phyloP scores from a whole-genome alignment of 805 yeast species.

The Myxozyma neotropica region DNA sequence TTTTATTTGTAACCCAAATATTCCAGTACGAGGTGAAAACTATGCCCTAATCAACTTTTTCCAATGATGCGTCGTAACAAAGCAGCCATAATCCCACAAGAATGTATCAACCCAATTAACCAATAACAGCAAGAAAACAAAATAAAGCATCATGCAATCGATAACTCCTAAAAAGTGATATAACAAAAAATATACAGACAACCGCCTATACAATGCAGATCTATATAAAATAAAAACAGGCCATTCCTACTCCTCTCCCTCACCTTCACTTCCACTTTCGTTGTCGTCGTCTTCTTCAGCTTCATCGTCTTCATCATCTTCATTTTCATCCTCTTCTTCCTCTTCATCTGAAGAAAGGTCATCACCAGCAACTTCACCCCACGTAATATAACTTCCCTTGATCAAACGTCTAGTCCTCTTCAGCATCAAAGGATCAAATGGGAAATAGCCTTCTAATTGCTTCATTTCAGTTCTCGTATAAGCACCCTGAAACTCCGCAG shows the following conservation, averaged over 20 bases:
- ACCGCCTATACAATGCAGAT: too few relatives aligned
- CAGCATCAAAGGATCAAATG: slow-evolving; percentile 88
- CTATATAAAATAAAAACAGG: too few relatives aligned
- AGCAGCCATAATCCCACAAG: too few relatives aligned
- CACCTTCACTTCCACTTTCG: background rate
- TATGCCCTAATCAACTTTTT: too few relatives aligned
- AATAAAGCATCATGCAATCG: too few relatives aligned
- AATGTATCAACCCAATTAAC: too few relatives aligned
- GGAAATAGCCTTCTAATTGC: slow-evolving; percentile 92
- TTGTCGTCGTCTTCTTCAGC: slow-evolving; percentile 34
- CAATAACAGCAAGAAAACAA: too few relatives aligned
- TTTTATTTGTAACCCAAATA: too few relatives aligned
- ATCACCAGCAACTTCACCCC: slow-evolving; percentile 72
- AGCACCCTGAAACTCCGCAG: slow-evolving; percentile 2
- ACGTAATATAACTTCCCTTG: slow-evolving; percentile 67
- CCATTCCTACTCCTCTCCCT: background rate
- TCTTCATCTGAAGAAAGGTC: slow-evolving; percentile 55
- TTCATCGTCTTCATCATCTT: slow-evolving; percentile 40
- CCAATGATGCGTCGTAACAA: too few relatives aligned
- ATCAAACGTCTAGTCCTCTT: slow-evolving; percentile 61
- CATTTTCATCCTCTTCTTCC: slow-evolving; percentile 46
- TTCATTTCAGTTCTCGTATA: slow-evolving; percentile 7
- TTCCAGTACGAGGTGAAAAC: too few relatives aligned
- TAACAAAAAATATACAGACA: too few relatives aligned
- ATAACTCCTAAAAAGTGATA: too few relatives aligned